These are phyloP conservation scores for Hypericum androsaemum DNA, from an alignment of 345 rosid species.

Conservation along the genomic window DNA sequence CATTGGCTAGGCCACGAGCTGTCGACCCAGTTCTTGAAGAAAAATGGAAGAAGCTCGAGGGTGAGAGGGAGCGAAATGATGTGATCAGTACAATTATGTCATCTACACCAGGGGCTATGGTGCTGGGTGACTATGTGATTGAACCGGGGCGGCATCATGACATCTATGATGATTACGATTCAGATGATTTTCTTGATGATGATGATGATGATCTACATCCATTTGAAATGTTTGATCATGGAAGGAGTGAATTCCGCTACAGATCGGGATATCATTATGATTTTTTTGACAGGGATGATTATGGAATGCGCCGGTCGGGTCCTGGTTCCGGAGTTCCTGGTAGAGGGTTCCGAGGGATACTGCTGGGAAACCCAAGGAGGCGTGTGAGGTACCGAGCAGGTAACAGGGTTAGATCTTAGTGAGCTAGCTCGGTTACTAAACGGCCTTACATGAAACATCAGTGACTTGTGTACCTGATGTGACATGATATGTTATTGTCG, in stretches of 20 bases:
- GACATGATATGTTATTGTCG: too few species aligned
- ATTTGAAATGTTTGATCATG: conserved; percentile 30
- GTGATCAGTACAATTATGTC: conserved; percentile 72
- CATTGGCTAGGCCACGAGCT: conserved; percentile 61
- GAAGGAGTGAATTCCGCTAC: conserved; percentile 18
- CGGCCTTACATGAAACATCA: too few species aligned
- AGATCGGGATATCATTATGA: conserved; percentile 24
- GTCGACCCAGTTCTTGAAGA: conserved; percentile 62
- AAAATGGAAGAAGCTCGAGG: conserved; percentile 70
- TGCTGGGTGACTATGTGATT: conserved; percentile 83
- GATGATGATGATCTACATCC: conserved; percentile 16
- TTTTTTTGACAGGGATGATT: conserved; percentile 33
- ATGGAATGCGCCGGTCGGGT: conserved; percentile 22
- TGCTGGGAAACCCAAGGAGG: conserved; percentile 34
- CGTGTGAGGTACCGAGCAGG: conserved; percentile 33
- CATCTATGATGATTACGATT: conserved; percentile 29
- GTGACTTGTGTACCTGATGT: too few species aligned
- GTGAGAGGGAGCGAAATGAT: conserved; percentile 54
- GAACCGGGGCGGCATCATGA: conserved; percentile 41
- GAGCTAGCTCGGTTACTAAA: too few species aligned
- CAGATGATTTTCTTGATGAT: conserved; percentile 45
- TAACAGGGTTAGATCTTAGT: conserved; percentile 18
- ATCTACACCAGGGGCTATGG: conserved; percentile 65
- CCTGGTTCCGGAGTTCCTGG: conserved; percentile 27
- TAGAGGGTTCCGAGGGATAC: conserved; percentile 24